Evolutionary conservation across 2,329 filamentous ascomycete species (phyloP).

Genomic region (Aspergillus caelatus): DNA sequence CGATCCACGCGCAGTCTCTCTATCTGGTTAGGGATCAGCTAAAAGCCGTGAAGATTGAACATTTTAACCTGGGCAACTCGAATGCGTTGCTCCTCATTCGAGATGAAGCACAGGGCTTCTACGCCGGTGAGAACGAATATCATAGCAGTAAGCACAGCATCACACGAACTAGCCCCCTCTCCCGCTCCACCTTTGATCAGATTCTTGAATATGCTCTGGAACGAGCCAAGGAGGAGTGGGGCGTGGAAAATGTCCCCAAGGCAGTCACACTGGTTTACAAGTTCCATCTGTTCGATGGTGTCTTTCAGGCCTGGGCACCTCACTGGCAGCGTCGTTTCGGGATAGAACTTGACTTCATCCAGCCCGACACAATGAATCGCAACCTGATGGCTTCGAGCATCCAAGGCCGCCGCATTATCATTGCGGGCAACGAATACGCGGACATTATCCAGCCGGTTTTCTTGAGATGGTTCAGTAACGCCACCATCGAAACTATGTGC

Average conservation of each 20-base stretch:
- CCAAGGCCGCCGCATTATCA: not conserved
- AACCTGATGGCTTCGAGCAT: not conserved
- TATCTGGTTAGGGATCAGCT: not conserved
- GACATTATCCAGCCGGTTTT: not conserved
- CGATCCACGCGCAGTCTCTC: not conserved
- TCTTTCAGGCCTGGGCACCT: not conserved
- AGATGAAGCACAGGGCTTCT: not conserved
- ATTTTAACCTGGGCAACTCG: not conserved
- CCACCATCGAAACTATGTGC: not conserved
- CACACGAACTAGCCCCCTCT: not conserved
- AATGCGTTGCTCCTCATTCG: not conserved
- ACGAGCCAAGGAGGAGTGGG: not conserved
- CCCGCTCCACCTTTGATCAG: not conserved
- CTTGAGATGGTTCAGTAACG: not conserved
- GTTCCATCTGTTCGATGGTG: not conserved
- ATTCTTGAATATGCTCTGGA: not conserved
- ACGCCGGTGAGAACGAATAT: not conserved
- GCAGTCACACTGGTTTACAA: not conserved
- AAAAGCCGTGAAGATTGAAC: not conserved
- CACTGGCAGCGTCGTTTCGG: not conserved
- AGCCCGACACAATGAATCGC: not conserved
- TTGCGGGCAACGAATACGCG: not conserved
- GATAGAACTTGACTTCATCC: not conserved
- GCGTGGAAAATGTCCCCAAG: not conserved
- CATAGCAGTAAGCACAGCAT: not conserved